Conservation (phyloP, 805 yeast genomes). For the Lipomyces spencermartinsiae region DNA sequence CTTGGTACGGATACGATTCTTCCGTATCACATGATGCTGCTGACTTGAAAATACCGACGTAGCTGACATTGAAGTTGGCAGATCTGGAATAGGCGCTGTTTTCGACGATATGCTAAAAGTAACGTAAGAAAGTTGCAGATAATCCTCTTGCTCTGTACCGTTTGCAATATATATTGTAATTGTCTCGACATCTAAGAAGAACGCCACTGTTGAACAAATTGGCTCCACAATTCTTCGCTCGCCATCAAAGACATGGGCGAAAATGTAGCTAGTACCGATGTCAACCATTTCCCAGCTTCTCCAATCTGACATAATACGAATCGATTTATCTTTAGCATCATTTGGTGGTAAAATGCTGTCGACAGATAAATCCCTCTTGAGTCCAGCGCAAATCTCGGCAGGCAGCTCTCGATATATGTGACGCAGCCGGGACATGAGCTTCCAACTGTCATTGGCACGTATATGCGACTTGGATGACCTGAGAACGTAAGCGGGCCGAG, state of each 20-base stretch:
- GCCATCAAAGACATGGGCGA: constrained; percentile 57
- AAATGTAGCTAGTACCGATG: constrained; percentile 62
- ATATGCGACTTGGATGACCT: constrained; percentile 76
- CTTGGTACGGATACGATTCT: neutral
- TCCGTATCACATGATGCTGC: neutral
- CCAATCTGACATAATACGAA: constrained; percentile 74
- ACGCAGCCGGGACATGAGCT: constrained; percentile 75
- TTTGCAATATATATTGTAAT: constrained; percentile 44
- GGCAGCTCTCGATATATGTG: constrained; percentile 73
- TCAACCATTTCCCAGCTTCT: constrained; percentile 88
- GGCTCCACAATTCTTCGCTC: constrained; percentile 26
- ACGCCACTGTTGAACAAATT: constrained; percentile 22
- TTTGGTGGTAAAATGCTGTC: constrained; percentile 46
- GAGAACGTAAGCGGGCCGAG: constrained; percentile 84
- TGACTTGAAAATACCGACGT: constrained; percentile 1
- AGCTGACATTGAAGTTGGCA: neutral
- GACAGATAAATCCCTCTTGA: constrained; percentile 49
- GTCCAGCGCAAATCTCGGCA: constrained; percentile 45
- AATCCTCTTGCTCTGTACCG: constrained; percentile 46
- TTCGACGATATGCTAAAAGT: constrained; percentile 38
- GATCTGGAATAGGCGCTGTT: neutral
- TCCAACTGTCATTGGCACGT: constrained; percentile 86
- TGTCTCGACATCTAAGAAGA: constrained; percentile 47
- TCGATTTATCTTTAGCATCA: constrained; percentile 61
- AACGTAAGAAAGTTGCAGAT: constrained; percentile 44